Evolutionary conservation across 257 asterid species (phyloP).

Genomic region (Linaria vulgaris): DNA sequence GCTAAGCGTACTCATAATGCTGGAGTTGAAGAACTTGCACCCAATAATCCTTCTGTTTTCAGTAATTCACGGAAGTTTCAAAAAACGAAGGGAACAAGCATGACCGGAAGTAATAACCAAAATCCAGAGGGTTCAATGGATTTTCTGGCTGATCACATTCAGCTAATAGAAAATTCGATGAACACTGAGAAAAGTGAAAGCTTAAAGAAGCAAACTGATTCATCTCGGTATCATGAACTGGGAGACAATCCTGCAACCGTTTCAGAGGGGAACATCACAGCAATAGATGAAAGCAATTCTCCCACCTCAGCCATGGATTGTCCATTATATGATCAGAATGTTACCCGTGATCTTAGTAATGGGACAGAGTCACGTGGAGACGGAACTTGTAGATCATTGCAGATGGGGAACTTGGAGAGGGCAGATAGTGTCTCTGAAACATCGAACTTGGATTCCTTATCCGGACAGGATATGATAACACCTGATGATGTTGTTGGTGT

Average conservation of each 20-base stretch:
- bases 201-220: constrained; percentile 24
- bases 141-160: constrained; percentile 19
- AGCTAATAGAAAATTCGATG: constrained; percentile 35
- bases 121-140: constrained; percentile 36
- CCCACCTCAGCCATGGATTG: constrained; percentile 19
- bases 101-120: constrained; percentile 27
- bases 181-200: constrained; percentile 29
- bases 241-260: constrained; percentile 29
- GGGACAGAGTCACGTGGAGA: constrained; percentile 46
- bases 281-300: constrained; percentile 18
- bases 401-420: constrained; percentile 42
- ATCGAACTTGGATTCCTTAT: constrained; percentile 62
- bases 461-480: constrained; percentile 47
- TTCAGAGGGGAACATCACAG: constrained; percentile 15
- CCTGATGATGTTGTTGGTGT: constrained; percentile 82
- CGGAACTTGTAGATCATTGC: constrained; percentile 34
- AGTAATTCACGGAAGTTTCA: constrained; percentile 31
- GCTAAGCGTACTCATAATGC: constrained; percentile 18
- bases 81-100: constrained; percentile 23
- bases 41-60: constrained; percentile 29
- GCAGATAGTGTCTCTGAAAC: constrained; percentile 62
- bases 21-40: constrained; percentile 31
- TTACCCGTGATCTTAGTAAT: constrained; percentile 30
- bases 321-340: constrained; percentile 36
- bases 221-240: constrained; percentile 30